phyloP scores from a whole-genome alignment of 148 eudicot genomes.

The Limonium bicolor region DNA sequence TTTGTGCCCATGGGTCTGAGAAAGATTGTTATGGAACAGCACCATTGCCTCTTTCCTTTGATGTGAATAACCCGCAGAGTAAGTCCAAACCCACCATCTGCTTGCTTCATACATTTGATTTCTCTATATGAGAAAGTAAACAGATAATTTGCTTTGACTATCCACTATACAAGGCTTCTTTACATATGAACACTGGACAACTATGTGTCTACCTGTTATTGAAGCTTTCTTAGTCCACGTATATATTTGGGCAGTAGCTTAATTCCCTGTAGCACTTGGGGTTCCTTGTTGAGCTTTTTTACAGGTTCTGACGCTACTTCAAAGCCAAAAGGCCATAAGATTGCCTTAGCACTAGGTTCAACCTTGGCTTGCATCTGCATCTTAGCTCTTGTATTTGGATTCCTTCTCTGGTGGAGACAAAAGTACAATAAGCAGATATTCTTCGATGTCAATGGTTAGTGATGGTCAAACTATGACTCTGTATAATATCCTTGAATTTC shows the following conservation, averaged over 20 bases:
- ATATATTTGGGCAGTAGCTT: no score
- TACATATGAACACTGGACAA: no score
- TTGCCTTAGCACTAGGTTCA: slow-evolving; percentile 61
- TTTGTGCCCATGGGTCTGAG: slow-evolving; percentile 36
- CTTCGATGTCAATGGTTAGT: slow-evolving; percentile 61
- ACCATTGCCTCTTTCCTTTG: slow-evolving; percentile 50
- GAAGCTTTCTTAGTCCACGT: no score
- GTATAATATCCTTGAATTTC: background rate
- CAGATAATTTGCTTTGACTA: no score
- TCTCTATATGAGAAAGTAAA: no score
- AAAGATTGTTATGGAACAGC: slow-evolving; percentile 34
- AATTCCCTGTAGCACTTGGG: no score
- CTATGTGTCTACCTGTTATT: no score
- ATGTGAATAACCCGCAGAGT: slow-evolving; percentile 35
- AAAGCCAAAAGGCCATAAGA: slow-evolving; percentile 41
- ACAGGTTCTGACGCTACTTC: slow-evolving; percentile 32
- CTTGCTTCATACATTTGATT: no score
- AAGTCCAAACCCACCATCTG: no score
- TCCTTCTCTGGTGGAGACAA: slow-evolving; percentile 60
- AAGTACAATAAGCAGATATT: slow-evolving; percentile 41
- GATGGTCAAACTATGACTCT: background rate
- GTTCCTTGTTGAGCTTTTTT: no score
- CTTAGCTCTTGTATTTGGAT: slow-evolving; percentile 47
- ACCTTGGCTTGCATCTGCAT: slow-evolving; percentile 67
- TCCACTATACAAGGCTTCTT: no score